Conservation (phyloP, 2,329 filamentous ascomycete species). For the Ophiostoma sp. region DNA sequence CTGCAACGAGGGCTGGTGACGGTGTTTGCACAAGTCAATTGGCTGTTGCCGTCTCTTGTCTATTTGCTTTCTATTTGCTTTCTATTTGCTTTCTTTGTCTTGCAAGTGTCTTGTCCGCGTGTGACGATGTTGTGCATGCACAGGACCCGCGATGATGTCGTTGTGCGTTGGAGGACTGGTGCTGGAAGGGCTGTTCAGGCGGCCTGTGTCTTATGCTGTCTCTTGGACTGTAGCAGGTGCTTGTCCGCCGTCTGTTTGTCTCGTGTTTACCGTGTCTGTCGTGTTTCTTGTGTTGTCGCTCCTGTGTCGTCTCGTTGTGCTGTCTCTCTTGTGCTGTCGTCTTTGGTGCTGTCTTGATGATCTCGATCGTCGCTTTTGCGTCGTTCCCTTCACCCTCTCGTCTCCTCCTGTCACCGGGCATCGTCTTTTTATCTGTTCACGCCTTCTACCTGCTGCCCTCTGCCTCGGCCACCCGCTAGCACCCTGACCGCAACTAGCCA, state of each 20-base stretch:
- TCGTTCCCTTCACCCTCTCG: background rate
- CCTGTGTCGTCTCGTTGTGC: background rate
- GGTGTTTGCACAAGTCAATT: background rate
- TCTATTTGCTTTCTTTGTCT: background rate
- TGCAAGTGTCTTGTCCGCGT: background rate
- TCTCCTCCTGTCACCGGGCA: background rate
- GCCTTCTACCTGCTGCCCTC: background rate
- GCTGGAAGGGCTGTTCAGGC: background rate
- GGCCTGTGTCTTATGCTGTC: background rate
- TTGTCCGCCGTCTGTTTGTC: too few species aligned
- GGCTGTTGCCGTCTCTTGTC: background rate
- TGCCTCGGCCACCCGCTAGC: background rate
- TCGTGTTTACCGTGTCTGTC: too few species aligned
- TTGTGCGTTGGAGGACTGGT: background rate
- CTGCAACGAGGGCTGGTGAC: background rate
- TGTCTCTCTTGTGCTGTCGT: background rate
- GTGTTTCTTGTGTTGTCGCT: background rate
- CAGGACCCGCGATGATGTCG: background rate
- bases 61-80: background rate
- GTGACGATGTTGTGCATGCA: constrained; percentile 4
- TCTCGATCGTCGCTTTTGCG: background rate
- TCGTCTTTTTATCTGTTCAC: background rate
- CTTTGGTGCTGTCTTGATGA: background rate
- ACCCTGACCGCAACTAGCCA: too few species aligned
- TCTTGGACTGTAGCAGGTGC: background rate